These are phyloP conservation scores for Hydnum rufescens DNA, from an alignment of 768 basidiomycete species.

Conservation along the genomic window DNA sequence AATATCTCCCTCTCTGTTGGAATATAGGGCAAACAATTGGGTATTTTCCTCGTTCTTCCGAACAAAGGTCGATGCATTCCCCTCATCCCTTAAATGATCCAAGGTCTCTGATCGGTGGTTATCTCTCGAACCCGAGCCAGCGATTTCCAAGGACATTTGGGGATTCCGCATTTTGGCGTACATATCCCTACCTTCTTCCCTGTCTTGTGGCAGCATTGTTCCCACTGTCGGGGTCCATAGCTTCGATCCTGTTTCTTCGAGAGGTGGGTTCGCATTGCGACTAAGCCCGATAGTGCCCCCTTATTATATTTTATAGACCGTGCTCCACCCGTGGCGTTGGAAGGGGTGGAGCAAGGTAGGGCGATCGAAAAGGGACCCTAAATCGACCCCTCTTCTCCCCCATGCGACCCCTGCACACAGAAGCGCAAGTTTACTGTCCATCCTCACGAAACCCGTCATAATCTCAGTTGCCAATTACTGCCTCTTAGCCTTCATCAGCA, in stretches of 20 bases:
- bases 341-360: no score
- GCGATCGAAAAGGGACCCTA: no score
- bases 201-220: conserved; percentile 5
- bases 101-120: conserved; percentile 9
- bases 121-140: conserved; percentile 9
- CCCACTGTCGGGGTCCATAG: background rate
- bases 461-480: conserved; percentile 48
- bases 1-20: conserved; percentile 8
- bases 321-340: no score
- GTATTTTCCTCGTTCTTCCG: no score
- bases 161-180: conserved; percentile 4
- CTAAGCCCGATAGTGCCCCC: no score
- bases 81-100: background rate
- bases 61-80: background rate
- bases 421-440: no score
- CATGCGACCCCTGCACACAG: no score
- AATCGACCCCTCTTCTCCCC: no score
- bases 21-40: conserved; percentile 8
- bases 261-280: no score
- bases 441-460: conserved; percentile 22
- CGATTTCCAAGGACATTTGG: conserved; percentile 8
- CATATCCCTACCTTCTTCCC: conserved; percentile 11
- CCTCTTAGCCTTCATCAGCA: conserved; percentile 35
- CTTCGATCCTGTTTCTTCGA: background rate
- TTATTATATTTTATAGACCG: no score